Base-by-base conservation (phyloP, 495 filamentous ascomycete genomes). In the Penicillium flavigenum region DNA sequence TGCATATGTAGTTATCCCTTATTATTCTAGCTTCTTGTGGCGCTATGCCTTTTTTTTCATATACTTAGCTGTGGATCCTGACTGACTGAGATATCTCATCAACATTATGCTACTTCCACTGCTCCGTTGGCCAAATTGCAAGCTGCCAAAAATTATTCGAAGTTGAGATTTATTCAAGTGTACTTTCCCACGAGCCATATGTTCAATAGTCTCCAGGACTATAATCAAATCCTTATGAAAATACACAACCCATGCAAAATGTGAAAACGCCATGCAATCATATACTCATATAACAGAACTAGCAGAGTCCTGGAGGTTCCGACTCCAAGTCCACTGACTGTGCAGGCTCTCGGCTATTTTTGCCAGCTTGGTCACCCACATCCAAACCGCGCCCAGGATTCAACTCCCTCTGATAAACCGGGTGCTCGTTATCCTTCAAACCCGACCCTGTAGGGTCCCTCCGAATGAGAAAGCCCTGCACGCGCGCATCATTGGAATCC, bases 401-500 rank as follows among this genome's bases (percentile, higher is more conserved):
- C 5, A 79, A 59, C 27, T 68, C 68, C 39, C 68, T 52, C 34
- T 68, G 55, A 58, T 80, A 80, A 27, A 77, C 65, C 11, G 51
- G 16, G 26, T 75, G 63, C 49, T 80, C 77, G 14, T 68, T 67
- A 29, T 72, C 71, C 54, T 80, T 78, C 47, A 80, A 54, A 7
- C 78, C 79, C 51, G 66, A 71, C 14, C 79, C 75, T 2, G 71
- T 70, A 17, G 77, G 77, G 58, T 93, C 86, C 56, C 89, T 80
- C 38, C 86, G 81, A 63, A 82, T 78, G 20, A 95, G 63, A 63
- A 96, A 96, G n/a, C 68, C 79, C 59, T 89, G 75, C 34, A 96
- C 81, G 49, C 88, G 80, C 59, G 83, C 84, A 45, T 89, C 81
- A 20, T 66, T 65, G 39, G 77, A 81, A 51, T 72, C 76, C 56